These are phyloP conservation scores for Sporothrix pallida DNA, from an alignment of 2,329 filamentous ascomycete genomes.

Conservation along the genomic window DNA sequence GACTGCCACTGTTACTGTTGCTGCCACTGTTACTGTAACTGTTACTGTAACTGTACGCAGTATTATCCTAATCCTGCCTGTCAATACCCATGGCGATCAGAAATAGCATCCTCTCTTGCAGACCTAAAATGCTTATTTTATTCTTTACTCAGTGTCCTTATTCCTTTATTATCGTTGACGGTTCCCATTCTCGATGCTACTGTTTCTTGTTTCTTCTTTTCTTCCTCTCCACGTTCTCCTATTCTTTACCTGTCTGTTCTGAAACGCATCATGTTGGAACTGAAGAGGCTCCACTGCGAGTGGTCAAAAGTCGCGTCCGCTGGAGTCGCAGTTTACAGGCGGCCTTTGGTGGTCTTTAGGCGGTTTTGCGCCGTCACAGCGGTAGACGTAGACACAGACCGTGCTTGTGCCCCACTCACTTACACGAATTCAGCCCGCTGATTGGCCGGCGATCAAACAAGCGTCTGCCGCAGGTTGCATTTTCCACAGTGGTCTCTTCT, in stretches of 20 bases:
- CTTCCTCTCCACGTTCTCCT: neutral
- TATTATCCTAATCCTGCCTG: neutral
- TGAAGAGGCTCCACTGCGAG: neutral
- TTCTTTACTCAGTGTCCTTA: neutral
- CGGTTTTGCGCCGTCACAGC: no score
- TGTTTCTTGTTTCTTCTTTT: neutral
- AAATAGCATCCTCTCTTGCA: neutral
- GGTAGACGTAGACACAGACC: neutral
- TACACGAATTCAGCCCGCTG: constrained; percentile 18
- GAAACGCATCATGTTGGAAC: constrained; percentile 25
- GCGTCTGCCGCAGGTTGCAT: constrained; percentile 13
- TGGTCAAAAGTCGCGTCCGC: no score
- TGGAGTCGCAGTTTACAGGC: no score
- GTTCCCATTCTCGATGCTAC: constrained; percentile 12
- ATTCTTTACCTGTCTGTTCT: neutral
- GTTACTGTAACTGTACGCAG: neutral
- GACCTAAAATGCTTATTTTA: neutral
- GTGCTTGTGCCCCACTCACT: neutral
- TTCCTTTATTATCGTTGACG: neutral
- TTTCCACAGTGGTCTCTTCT: neutral
- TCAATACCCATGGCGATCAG: constrained; percentile 8
- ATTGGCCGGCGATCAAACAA: constrained; percentile 31
- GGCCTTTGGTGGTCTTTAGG: neutral
- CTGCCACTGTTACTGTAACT: neutral
- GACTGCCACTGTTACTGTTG: neutral